These are phyloP conservation scores for Quercus ilex DNA, from an alignment of 306 rosid genomes.

Conservation along the genomic window DNA sequence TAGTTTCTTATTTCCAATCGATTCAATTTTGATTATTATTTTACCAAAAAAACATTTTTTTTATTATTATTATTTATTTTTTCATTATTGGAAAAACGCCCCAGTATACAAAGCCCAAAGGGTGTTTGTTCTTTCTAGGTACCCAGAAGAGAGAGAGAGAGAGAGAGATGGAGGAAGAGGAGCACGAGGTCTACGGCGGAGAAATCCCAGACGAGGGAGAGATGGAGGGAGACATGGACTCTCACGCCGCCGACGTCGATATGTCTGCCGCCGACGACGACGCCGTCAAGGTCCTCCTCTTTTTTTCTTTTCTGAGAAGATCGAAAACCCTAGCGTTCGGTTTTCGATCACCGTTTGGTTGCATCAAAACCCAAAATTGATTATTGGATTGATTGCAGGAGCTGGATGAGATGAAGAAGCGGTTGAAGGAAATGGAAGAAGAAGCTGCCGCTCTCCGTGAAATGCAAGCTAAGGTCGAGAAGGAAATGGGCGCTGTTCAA, in stretches of 20 bases:
- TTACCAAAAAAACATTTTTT: no score
- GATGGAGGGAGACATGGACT: constrained; percentile 57
- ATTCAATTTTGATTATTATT: no score
- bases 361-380: not conserved
- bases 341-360: not conserved
- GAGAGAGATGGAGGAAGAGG: constrained; percentile 76
- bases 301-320: not conserved
- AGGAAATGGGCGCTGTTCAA: constrained; percentile 92
- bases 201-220: constrained; percentile 87
- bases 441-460: constrained; percentile 97
- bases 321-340: constrained; percentile 4
- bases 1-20: no score
- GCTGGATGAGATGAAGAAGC: constrained; percentile 93
- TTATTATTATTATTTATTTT: no score
- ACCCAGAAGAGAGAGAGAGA: not conserved
- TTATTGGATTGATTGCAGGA: constrained; percentile 31
- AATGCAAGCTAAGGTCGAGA: constrained; percentile 96
- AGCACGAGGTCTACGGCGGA: constrained; percentile 95
- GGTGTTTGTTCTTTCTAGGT: not conserved
- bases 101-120: constrained; percentile 7
- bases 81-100: not conserved
- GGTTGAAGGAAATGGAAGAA: constrained; percentile 91
- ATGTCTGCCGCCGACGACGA: constrained; percentile 80
- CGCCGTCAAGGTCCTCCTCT: constrained; percentile 59
- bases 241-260: constrained; percentile 53